A percentile compares a stretch with the other conserved stretches of the same genome.
Evolutionary conservation across 768 basidiomycete species (phyloP).

Genomic region (Rhizopogon vulgaris): DNA sequence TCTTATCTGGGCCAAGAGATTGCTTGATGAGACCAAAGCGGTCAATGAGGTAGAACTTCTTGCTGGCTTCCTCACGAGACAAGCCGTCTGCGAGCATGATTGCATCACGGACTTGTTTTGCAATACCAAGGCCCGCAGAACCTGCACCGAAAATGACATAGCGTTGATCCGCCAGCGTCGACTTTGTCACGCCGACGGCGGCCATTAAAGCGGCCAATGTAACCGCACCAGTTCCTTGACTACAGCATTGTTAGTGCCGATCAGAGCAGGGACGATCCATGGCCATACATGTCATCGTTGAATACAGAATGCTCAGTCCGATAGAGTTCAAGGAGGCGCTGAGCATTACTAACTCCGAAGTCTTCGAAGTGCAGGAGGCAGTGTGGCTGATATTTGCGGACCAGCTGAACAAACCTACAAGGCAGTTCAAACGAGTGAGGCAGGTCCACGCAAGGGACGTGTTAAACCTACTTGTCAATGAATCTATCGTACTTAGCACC

Average conservation of each 20-base stretch:
- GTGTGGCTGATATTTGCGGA: slow-evolving; percentile 51
- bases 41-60: slow-evolving; percentile 70
- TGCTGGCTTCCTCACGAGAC: slow-evolving; percentile 51
- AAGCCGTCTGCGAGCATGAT: slow-evolving; percentile 53
- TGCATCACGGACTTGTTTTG: slow-evolving; percentile 70
- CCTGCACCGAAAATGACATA: slow-evolving; percentile 78
- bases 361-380: slow-evolving; percentile 81
- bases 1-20: slow-evolving; percentile 37
- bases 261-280: background rate
- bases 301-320: slow-evolving; percentile 60
- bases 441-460: background rate
- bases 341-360: slow-evolving; percentile 75
- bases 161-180: slow-evolving; percentile 64
- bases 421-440: background rate
- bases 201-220: slow-evolving; percentile 65
- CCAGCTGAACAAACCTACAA: slow-evolving; percentile 65
- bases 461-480: slow-evolving; percentile 52
- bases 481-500: slow-evolving; percentile 75
- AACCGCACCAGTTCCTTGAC: slow-evolving; percentile 74
- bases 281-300: slow-evolving; percentile 79
- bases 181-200: slow-evolving; percentile 60
- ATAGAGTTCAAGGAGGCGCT: slow-evolving; percentile 58
- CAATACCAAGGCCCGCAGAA: slow-evolving; percentile 77
- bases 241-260: slow-evolving; percentile 16
- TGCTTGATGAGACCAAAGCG: slow-evolving; percentile 54